Conservation (phyloP, 2,329 filamentous ascomycete genomes). For the Chlorencoelia australis region DNA sequence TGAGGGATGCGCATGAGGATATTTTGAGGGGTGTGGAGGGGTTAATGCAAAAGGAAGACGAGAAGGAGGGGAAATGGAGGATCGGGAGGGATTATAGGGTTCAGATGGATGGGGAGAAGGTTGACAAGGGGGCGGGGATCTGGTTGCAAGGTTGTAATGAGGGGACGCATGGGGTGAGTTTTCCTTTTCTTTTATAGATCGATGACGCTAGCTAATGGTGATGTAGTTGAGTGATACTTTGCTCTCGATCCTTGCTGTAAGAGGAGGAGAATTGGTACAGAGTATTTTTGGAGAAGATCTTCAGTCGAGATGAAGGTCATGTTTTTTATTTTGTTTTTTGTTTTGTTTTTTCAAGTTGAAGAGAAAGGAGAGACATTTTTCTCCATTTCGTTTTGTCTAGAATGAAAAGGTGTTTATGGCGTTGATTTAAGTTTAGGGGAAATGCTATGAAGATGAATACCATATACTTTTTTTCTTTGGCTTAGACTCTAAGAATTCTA, state of each 20-base stretch:
- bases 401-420: too few relatives aligned
- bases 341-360: too few relatives aligned
- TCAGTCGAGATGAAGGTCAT: neutral
- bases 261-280: slow-evolving; percentile 68
- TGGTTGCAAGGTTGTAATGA: slow-evolving; percentile 96
- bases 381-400: too few relatives aligned
- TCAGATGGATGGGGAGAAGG: slow-evolving; percentile 55
- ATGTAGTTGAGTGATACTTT: slow-evolving; percentile 69
- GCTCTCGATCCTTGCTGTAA: slow-evolving; percentile 64
- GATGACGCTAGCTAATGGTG: neutral
- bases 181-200: neutral
- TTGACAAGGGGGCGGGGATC: slow-evolving; percentile 64
- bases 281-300: slow-evolving; percentile 52
- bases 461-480: too few relatives aligned
- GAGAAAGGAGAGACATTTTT: too few relatives aligned
- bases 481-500: too few relatives aligned
- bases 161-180: slow-evolving; percentile 77
- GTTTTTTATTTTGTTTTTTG: too few relatives aligned
- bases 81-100: slow-evolving; percentile 74
- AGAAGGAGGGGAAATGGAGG: slow-evolving; percentile 40
- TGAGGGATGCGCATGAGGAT: slow-evolving; percentile 64
- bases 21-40: slow-evolving; percentile 59
- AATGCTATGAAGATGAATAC: too few relatives aligned
- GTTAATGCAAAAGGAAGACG: slow-evolving; percentile 47
- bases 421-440: too few relatives aligned